A percentile compares a stretch with the other conserved stretches of the same genome.
Conservation (phyloP, 2,329 filamentous ascomycete genomes). For the Monilinia vaccinii-corymbosi region DNA sequence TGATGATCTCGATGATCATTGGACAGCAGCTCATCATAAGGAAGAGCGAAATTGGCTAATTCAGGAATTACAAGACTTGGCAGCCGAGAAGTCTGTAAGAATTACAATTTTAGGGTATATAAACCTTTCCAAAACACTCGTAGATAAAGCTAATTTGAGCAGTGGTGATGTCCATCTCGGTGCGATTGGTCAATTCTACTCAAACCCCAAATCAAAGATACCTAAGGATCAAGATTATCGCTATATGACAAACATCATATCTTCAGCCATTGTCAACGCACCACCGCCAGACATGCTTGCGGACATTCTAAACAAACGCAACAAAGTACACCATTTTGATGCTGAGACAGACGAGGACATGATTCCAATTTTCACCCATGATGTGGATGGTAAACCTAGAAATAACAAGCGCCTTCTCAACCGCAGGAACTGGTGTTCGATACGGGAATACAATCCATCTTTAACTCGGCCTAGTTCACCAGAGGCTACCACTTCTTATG, state of each 20-base stretch:
- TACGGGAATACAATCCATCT: constrained; percentile 74
- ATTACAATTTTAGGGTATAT: constrained; percentile 73
- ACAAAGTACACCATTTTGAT: constrained; percentile 68
- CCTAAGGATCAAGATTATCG: constrained; percentile 86
- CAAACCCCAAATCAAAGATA: constrained; percentile 70
- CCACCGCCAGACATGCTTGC: constrained; percentile 82
- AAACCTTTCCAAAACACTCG: neutral
- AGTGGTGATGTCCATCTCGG: constrained; percentile 91
- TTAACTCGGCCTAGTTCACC: constrained; percentile 65
- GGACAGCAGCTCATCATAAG: constrained; percentile 95
- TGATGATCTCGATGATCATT: constrained; percentile 91
- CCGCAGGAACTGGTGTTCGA: constrained; percentile 91
- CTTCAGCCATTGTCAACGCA: constrained; percentile 87
- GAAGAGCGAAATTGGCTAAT: constrained; percentile 78
- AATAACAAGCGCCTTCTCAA: constrained; percentile 89
- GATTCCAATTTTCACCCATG: constrained; percentile 85
- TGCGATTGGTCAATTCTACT: constrained; percentile 90
- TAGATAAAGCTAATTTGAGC: constrained; percentile 16
- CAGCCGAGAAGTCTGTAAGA: constrained; percentile 83
- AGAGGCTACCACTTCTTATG: constrained; percentile 29
- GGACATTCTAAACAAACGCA: constrained; percentile 87
- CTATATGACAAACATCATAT: constrained; percentile 95
- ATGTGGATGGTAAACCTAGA: constrained; percentile 78
- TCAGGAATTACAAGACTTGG: constrained; percentile 85
- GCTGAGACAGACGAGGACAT: constrained; percentile 84